Evolutionary conservation across 441 rosid genomes (phyloP), one percentile per base, ranked within the genome.

Genomic region (Populus trichocarpa): DNA sequence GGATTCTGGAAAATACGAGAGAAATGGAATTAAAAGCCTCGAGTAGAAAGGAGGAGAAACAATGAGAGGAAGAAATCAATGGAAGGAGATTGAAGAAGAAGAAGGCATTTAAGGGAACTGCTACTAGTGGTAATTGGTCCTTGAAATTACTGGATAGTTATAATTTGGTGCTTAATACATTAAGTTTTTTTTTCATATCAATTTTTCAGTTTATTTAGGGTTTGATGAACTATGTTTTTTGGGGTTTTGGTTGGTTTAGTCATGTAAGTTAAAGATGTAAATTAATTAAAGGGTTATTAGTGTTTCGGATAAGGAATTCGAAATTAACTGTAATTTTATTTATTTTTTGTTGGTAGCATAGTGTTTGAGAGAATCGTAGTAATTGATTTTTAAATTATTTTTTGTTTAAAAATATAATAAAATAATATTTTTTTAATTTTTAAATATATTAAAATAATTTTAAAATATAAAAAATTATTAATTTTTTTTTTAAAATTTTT

Each of bases 101-200:
- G 82, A 89, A 89, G 86, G 88, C 88, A 30, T 20, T 79, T 73
- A 90, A 88, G 75, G 92, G 89, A 81, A 87, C 75, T 26, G 26
- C 77, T 22, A 78, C 75, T 12, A 64, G 72, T 16, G 69, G 72
- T 8, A 63, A 81, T 46, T 86, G 76, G 84, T 72, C 18, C 69
- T 78, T 5, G 71, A 81, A 12, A 4, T 69, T 26, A 36, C 28
- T 9, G 10, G 35, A 23, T 35, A 20, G 35, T 71, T 50, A 50
- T 0, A 50, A 14, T 14, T 50, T 50, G 20, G 57, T 50, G 57
- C 57, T 50, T 50, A 50, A 14, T 14, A 50, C 18, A 50, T 16
- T 14, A 50, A 50, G 57, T 50, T 50, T 12, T 50, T 1, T 50
- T 38, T 2, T 38, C 13, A 50, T 50, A 46, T 46, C 57, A 46